Conservation (phyloP, 148 eudicot species). For the Fagopyrum homotropicum region DNA sequence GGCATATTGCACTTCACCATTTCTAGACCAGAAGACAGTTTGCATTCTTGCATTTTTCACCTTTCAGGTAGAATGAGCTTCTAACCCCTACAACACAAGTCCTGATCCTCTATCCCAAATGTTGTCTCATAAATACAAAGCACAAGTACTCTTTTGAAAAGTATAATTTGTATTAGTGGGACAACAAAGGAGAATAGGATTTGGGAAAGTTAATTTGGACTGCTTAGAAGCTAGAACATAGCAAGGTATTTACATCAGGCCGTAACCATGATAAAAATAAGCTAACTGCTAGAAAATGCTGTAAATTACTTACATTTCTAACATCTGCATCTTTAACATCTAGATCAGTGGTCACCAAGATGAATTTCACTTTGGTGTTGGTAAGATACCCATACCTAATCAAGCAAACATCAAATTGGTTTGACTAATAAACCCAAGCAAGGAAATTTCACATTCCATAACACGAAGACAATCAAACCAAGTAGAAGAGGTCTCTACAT, state of each 20-base stretch:
- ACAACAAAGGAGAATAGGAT: not conserved
- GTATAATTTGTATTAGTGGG: too few relatives aligned
- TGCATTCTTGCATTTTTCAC: not conserved
- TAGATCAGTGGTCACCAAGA: conserved; percentile 88
- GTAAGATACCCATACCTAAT: conserved; percentile 93
- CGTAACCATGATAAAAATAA: not conserved
- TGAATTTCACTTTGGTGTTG: conserved; percentile 89
- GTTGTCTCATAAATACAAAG: too few relatives aligned
- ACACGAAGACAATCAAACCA: not conserved
- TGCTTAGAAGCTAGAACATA: not conserved
- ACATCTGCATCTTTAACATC: conserved; percentile 93
- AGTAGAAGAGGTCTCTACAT: not conserved
- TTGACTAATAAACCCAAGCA: not conserved
- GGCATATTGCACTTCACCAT: not conserved
- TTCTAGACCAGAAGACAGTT: not conserved
- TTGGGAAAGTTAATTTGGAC: not conserved
- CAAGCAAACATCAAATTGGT: not conserved
- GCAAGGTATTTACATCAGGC: not conserved
- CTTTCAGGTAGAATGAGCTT: not conserved
- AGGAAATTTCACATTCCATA: not conserved
- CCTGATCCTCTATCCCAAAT: too few relatives aligned
- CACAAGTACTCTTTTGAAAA: too few relatives aligned
- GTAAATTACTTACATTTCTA: conserved; percentile 65
- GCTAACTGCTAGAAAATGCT: not conserved
- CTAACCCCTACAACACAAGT: not conserved